Conservation (phyloP, 331 rosid species). For the Malus hybrid region DNA sequence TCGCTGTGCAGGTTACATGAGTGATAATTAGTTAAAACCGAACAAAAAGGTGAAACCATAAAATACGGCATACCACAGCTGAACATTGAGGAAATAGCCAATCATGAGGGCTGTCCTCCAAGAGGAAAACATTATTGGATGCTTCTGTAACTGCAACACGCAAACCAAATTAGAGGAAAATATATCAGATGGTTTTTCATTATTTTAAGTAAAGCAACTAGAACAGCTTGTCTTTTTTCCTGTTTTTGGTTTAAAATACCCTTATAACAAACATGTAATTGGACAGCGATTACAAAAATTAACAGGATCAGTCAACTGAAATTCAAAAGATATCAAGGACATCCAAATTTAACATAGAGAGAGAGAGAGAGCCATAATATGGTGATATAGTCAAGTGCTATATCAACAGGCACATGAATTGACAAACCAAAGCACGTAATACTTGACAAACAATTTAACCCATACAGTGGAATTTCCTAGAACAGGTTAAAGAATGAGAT, state of each 20-base stretch:
- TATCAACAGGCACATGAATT: background rate
- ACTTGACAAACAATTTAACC: background rate
- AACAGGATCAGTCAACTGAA: background rate
- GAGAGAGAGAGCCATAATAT: background rate
- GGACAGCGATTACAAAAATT: background rate
- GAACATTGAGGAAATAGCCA: conserved; percentile 96
- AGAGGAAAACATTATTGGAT: conserved; percentile 59
- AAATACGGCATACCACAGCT: conserved; percentile 70
- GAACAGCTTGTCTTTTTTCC: background rate
- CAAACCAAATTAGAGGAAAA: conserved; percentile 3
- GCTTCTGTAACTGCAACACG: conserved; percentile 57
- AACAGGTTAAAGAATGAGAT: background rate
- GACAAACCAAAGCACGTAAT: background rate
- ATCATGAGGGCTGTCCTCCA: conserved; percentile 96
- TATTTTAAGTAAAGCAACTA: background rate
- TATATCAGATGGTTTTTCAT: background rate
- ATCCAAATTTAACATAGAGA: background rate
- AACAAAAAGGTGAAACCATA: background rate
- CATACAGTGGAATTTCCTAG: background rate
- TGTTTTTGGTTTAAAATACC: background rate
- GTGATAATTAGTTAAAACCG: too few relatives aligned
- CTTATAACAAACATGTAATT: background rate
- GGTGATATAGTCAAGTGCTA: background rate
- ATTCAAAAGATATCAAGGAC: background rate
- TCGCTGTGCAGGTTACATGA: too few relatives aligned